phyloP scores from a whole-genome alignment of 768 basidiomycete species.

The Collybia mongolica region DNA sequence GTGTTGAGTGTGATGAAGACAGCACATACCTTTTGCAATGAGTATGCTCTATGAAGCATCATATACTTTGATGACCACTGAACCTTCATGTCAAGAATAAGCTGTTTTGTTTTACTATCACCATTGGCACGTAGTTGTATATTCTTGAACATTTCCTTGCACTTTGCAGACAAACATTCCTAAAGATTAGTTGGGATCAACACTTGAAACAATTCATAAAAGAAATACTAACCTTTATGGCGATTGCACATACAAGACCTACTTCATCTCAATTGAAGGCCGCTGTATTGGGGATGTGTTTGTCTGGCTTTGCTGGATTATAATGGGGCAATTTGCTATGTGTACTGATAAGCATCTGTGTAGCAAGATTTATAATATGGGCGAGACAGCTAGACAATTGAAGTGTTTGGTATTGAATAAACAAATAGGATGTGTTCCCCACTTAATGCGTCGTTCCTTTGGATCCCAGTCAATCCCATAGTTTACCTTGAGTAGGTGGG shows the following conservation, averaged over 20 bases:
- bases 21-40: conserved; percentile 9
- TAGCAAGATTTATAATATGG: conserved; percentile 30
- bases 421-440: not conserved
- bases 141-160: conserved; percentile 16
- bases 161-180: conserved; percentile 24
- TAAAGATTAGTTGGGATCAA: conserved; percentile 1
- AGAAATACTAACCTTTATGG: not conserved
- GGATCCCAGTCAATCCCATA: no score
- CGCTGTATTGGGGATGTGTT: not conserved
- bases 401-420: not conserved
- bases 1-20: no score
- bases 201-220: not conserved
- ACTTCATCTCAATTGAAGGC: not conserved
- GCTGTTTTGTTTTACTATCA: conserved; percentile 5
- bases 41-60: conserved; percentile 20
- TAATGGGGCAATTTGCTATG: conserved; percentile 22
- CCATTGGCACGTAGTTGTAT: conserved; percentile 11
- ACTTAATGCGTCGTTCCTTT: no score
- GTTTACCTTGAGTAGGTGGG: not conserved
- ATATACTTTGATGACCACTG: conserved; percentile 30
- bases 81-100: conserved; percentile 28
- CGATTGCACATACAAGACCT: conserved; percentile 2
- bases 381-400: conserved; percentile 19
- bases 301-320: conserved; percentile 9
- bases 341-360: conserved; percentile 22